A percentile compares a stretch with the other conserved stretches of the same genome.
These are phyloP conservation scores for Debaryomyces hansenii DNA, from an alignment of 805 yeast genomes.

Conservation along the genomic window DNA sequence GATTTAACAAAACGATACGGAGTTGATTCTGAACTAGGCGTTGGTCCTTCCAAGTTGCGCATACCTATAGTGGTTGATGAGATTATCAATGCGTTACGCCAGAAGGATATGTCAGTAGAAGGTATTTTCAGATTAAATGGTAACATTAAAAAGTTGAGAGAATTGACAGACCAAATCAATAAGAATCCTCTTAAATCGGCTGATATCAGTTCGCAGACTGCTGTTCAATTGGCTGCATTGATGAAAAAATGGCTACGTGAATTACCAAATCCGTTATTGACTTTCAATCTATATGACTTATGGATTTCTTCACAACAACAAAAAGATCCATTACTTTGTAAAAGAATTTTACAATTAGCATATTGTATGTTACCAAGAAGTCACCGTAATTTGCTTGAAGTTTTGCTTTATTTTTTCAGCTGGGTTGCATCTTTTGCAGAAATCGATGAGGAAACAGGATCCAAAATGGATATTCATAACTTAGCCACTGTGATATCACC, in stretches of 20 bases:
- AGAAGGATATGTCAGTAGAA: conserved; percentile 92
- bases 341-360: conserved; percentile 57
- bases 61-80: conserved; percentile 90
- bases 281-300: conserved; percentile 68
- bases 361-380: conserved; percentile 79
- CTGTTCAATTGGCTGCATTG: conserved; percentile 90
- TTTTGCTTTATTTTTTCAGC: conserved; percentile 76
- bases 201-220: conserved; percentile 69
- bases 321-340: conserved; percentile 45
- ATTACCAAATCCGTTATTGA: conserved; percentile 86
- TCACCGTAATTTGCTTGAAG: conserved; percentile 85
- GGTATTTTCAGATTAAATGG: conserved; percentile 97
- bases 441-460: conserved; percentile 78
- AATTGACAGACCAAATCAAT: conserved; percentile 72
- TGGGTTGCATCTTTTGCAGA: conserved; percentile 97
- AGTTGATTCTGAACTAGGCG: conserved; percentile 79
- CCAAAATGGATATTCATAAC: conserved; percentile 95
- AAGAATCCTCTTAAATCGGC: conserved; percentile 70
- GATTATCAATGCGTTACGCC: conserved; percentile 75
- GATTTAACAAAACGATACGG: conserved; percentile 71
- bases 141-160: conserved; percentile 78
- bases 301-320: conserved; percentile 72
- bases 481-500: conserved; percentile 96
- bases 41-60: conserved; percentile 74
- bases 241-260: conserved; percentile 90